Percentiles rank a stretch among this genome's conserved stretches.
These are phyloP conservation scores for Epichloe bromicola DNA, from an alignment of 2,329 filamentous ascomycete species.

Conservation along the genomic window DNA sequence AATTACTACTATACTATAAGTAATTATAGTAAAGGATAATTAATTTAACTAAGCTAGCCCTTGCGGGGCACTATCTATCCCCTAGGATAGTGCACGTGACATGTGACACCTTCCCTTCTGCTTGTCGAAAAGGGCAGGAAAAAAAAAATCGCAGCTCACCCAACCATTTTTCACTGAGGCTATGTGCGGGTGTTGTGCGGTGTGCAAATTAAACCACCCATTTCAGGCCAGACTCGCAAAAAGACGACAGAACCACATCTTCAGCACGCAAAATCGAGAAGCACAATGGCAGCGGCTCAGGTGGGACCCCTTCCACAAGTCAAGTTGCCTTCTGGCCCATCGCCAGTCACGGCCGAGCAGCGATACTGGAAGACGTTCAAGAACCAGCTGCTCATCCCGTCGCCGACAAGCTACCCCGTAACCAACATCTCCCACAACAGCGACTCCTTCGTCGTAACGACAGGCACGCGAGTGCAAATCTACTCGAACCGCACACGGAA, in stretches of 20 bases:
- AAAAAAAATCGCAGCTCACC: slow-evolving; percentile 16
- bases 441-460: slow-evolving; percentile 85
- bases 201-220: not conserved
- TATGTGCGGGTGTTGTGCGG: too few species aligned
- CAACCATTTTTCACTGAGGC: not conserved
- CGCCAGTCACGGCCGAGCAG: slow-evolving; percentile 79
- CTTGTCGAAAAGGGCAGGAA: slow-evolving; percentile 11
- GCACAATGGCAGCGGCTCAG: slow-evolving; percentile 48
- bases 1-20: too few species aligned
- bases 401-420: slow-evolving; percentile 78
- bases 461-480: slow-evolving; percentile 82
- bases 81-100: too few species aligned
- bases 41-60: too few species aligned
- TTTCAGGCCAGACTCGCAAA: not conserved
- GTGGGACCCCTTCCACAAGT: slow-evolving; percentile 68
- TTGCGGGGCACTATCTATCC: too few species aligned
- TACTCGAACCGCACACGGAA: slow-evolving; percentile 89
- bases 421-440: slow-evolving; percentile 73
- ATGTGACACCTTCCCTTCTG: too few species aligned
- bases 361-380: slow-evolving; percentile 94
- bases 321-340: slow-evolving; percentile 72
- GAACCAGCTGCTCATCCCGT: slow-evolving; percentile 79
- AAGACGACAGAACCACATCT: not conserved
- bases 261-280: slow-evolving; percentile 17
- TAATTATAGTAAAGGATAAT: too few species aligned